Percentiles rank a stretch among this genome's conserved stretches.
phyloP scores from a whole-genome alignment of 192 early-diverging fungal genomes.

The Dimargaris cristalligena region DNA sequence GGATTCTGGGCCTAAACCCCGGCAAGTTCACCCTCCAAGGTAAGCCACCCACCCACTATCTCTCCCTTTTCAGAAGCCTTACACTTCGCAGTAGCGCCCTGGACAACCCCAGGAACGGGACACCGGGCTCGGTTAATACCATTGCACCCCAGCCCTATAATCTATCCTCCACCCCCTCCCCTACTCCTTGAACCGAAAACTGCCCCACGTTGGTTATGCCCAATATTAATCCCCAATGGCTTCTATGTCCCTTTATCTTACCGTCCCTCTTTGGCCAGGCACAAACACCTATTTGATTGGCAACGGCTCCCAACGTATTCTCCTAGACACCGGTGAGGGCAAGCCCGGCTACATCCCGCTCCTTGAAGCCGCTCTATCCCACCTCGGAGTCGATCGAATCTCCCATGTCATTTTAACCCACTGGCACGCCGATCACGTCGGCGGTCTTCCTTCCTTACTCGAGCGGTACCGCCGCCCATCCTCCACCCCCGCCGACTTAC shows the following conservation, averaged over 20 bases:
- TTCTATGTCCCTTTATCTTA: not conserved
- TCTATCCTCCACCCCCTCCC: not conserved
- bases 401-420: constrained; percentile 64
- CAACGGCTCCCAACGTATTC: constrained; percentile 41
- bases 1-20: constrained; percentile 64
- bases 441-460: constrained; percentile 31
- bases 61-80: no score
- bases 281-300: constrained; percentile 84
- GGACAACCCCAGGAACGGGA: no score
- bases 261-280: constrained; percentile 19
- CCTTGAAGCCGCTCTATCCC: constrained; percentile 32
- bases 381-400: constrained; percentile 27
- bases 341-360: constrained; percentile 42
- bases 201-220: no score
- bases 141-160: no score
- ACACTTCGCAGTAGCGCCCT: no score
- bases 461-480: not conserved
- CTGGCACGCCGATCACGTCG: constrained; percentile 65
- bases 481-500: constrained; percentile 11
- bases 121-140: no score
- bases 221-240: constrained; percentile 2
- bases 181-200: no score
- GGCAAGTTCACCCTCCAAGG: constrained; percentile 66
- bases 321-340: constrained; percentile 72
- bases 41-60: constrained; percentile 3